Evolutionary conservation across 306 rosid species (phyloP).

Genomic region (Trifolium subterraneum): DNA sequence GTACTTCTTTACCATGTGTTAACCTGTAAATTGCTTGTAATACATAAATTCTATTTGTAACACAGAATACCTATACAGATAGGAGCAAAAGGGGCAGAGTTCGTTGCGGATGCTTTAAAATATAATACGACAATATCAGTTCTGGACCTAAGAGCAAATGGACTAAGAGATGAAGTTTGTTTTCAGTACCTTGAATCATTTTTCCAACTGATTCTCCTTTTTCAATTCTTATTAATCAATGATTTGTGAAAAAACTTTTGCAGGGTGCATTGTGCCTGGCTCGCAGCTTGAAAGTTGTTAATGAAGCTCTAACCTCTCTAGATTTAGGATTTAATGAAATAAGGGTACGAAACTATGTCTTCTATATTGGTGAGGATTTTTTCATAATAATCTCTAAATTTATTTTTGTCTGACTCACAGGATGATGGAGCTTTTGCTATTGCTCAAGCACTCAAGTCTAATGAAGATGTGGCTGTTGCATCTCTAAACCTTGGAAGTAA

Average conservation of each 20-base stretch:
- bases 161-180: constrained; percentile 89
- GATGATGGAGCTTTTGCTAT: constrained; percentile 98
- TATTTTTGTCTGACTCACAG: constrained; percentile 52
- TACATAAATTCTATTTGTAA: constrained; percentile 14
- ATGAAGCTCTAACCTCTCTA: constrained; percentile 88
- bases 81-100: constrained; percentile 95
- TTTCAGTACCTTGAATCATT: constrained; percentile 19
- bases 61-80: constrained; percentile 56
- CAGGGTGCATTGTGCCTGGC: constrained; percentile 94
- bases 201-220: neutral
- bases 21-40: constrained; percentile 29
- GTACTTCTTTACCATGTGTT: constrained; percentile 51
- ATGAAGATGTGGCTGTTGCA: constrained; percentile 82
- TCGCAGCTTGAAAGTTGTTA: constrained; percentile 98
- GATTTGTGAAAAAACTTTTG: constrained; percentile 41
- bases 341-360: constrained; percentile 59
- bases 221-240: constrained; percentile 20
- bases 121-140: constrained; percentile 85
- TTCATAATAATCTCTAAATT: constrained; percentile 20
- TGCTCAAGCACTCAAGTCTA: constrained; percentile 96
- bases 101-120: constrained; percentile 84
- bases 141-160: constrained; percentile 91
- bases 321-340: constrained; percentile 97
- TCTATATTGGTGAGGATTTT: constrained; percentile 7
- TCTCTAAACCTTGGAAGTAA: constrained; percentile 79